Conservation (phyloP, 768 basidiomycete genomes). For the Pulveroboletus ravenelii region DNA sequence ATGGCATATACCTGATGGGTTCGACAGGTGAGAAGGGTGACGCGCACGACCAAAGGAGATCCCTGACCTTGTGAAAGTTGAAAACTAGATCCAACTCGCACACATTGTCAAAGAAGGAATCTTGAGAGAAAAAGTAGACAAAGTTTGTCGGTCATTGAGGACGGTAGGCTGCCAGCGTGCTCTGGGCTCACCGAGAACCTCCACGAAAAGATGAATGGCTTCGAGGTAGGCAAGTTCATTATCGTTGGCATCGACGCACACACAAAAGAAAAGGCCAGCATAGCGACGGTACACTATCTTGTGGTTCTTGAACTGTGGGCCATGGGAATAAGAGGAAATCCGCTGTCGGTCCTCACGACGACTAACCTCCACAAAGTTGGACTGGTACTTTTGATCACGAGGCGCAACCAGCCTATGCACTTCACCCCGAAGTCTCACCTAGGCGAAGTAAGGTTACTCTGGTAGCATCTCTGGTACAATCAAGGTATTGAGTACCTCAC, state of each 20-base stretch:
- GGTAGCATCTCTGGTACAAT: neutral
- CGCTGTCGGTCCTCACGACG: neutral
- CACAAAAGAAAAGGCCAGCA: slow-evolving; percentile 95
- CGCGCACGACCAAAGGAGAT: neutral
- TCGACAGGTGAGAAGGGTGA: neutral
- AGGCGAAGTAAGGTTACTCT: slow-evolving; percentile 1
- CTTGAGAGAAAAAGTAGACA: slow-evolving; percentile 37
- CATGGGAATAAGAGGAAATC: slow-evolving; percentile 5
- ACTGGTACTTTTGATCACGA: slow-evolving; percentile 97
- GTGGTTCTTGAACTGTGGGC: slow-evolving; percentile 85
- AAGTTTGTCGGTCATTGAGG: neutral
- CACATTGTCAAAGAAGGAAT: slow-evolving; percentile 98
- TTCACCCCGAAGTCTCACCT: slow-evolving; percentile 93
- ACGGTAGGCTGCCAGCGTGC: neutral
- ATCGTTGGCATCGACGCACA: slow-evolving; percentile 97
- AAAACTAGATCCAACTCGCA: slow-evolving; percentile 98
- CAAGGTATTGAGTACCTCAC: slow-evolving; percentile 35
- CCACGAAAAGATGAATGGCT: slow-evolving; percentile 97
- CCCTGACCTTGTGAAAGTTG: slow-evolving; percentile 90
- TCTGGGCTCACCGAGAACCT: slow-evolving; percentile 75
- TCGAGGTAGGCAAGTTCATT: slow-evolving; percentile 97
- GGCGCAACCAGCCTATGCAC: slow-evolving; percentile 96
- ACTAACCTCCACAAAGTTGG: slow-evolving; percentile 95
- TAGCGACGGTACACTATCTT: slow-evolving; percentile 97
- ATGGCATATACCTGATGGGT: slow-evolving; percentile 85